These are phyloP conservation scores for Conringia planisiliqua DNA, from an alignment of 345 rosid species.

Conservation along the genomic window DNA sequence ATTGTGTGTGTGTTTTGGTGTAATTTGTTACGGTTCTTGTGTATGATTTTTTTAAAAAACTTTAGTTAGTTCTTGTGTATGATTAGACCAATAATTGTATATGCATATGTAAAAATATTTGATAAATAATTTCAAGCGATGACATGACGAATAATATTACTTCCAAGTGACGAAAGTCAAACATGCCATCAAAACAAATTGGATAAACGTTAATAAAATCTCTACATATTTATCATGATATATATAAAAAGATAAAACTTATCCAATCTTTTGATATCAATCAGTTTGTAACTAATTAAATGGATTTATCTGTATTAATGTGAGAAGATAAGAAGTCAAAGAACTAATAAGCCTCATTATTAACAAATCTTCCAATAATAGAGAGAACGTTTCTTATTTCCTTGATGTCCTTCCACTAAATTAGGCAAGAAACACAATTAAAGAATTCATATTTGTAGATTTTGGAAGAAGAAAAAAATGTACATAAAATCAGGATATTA, in stretches of 20 bases:
- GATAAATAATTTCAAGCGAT: neutral
- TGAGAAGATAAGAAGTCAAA: neutral
- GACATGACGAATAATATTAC: too few species aligned
- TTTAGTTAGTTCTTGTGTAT: too few species aligned
- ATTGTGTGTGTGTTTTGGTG: neutral
- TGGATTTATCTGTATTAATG: neutral
- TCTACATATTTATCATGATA: neutral
- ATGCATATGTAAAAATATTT: neutral
- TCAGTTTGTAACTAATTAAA: neutral
- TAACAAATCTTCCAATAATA: neutral
- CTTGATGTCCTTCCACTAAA: neutral
- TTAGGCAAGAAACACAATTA: neutral
- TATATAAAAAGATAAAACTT: neutral
- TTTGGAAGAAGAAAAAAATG: neutral
- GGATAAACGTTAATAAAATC: neutral
- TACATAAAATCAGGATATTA: neutral
- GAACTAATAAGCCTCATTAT: neutral
- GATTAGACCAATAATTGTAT: neutral
- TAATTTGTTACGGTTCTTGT: too few species aligned
- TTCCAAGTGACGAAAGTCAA: too few species aligned
- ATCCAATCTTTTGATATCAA: neutral
- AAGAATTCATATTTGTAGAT: neutral
- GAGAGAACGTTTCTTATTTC: neutral
- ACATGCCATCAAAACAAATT: neutral
- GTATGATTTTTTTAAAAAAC: too few species aligned